phyloP scores from a whole-genome alignment of 2,329 filamentous ascomycete genomes.

The Podosphaera aphanis region DNA sequence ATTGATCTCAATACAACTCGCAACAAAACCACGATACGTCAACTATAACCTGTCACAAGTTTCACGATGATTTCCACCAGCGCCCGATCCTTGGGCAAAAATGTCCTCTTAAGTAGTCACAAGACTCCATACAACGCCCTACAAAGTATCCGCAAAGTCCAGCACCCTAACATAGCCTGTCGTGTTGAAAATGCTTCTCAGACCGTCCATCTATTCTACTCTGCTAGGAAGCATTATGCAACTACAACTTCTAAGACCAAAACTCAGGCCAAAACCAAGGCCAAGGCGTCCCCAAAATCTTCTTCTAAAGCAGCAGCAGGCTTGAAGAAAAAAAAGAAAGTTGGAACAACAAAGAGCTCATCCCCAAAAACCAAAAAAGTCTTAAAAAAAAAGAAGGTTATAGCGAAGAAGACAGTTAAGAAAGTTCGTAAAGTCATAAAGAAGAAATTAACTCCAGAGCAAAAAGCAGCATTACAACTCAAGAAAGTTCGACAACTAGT shows the following conservation, averaged over 20 bases:
- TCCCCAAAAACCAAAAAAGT: conserved; percentile 13
- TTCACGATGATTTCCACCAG: background rate
- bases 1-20: background rate
- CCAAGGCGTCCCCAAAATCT: background rate
- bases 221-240: background rate
- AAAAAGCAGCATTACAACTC: conserved; percentile 6
- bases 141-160: background rate
- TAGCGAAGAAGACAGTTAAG: conserved; percentile 10
- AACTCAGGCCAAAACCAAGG: background rate
- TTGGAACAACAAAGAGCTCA: conserved; percentile 9
- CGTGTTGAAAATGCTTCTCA: background rate
- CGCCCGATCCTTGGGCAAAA: background rate
- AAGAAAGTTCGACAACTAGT: background rate
- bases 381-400: conserved; percentile 6
- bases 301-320: background rate
- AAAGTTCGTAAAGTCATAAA: conserved; percentile 10
- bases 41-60: background rate
- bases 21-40: background rate
- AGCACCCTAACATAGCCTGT: background rate
- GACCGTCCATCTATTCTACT: background rate
- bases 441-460: conserved; percentile 7
- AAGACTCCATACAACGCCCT: background rate
- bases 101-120: background rate
- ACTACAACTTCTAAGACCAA: conserved; percentile 1
- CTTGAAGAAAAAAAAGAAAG: conserved; percentile 6